phyloP scores from a whole-genome alignment of 768 basidiomycete species.

The Podaxis sp. region DNA sequence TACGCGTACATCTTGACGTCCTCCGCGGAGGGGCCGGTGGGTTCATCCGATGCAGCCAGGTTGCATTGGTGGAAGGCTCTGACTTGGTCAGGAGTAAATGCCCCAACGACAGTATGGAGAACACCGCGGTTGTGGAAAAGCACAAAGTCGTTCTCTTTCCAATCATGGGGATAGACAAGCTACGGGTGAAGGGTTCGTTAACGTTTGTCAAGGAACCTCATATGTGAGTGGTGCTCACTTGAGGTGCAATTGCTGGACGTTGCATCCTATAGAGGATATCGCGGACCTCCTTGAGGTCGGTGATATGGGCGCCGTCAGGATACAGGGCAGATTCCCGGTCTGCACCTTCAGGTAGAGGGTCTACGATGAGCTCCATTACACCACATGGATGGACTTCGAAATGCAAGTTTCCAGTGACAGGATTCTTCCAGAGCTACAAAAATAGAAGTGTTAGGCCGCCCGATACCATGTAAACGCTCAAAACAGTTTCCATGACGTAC shows the following conservation, averaged over 20 bases:
- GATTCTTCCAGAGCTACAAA: constrained; percentile 86
- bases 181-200: constrained; percentile 23
- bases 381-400: constrained; percentile 91
- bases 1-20: constrained; percentile 64
- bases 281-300: constrained; percentile 70
- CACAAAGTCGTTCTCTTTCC: constrained; percentile 72
- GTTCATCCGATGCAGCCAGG: constrained; percentile 77
- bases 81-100: constrained; percentile 66
- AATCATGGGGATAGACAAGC: constrained; percentile 89
- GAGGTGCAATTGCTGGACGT: constrained; percentile 83
- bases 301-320: constrained; percentile 80
- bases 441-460: constrained; percentile 8
- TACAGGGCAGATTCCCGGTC: constrained; percentile 65
- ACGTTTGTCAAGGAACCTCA: not conserved
- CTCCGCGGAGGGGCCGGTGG: constrained; percentile 63
- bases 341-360: constrained; percentile 66
- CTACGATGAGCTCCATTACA: constrained; percentile 62
- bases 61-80: constrained; percentile 86
- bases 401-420: constrained; percentile 77
- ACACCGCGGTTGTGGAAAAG: constrained; percentile 87
- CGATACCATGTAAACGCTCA: not conserved
- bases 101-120: constrained; percentile 79
- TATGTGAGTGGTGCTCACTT: constrained; percentile 36
- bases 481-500: constrained; percentile 33
- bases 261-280: constrained; percentile 83